phyloP scores from a whole-genome alignment of 805 yeast genomes.

The Osmozyma mogii region DNA sequence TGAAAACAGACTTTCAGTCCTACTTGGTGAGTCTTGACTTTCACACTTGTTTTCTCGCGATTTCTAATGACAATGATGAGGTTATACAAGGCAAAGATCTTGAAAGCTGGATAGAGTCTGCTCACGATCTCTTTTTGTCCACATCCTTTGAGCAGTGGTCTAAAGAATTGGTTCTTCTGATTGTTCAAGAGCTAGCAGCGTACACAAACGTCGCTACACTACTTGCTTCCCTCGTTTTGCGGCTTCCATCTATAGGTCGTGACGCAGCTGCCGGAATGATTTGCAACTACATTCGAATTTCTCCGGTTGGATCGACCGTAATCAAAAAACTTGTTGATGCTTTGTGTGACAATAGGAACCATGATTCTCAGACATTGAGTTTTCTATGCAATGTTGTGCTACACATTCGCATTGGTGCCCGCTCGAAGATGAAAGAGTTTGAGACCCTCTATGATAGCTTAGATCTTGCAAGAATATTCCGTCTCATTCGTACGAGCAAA shows the following conservation, averaged over 20 bases:
- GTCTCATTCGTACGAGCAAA: slow-evolving; percentile 23
- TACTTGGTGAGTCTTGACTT: slow-evolving; percentile 26
- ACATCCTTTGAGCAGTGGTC: slow-evolving; percentile 21
- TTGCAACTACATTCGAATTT: not conserved
- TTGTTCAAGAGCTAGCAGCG: slow-evolving; percentile 24
- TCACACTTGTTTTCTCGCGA: slow-evolving; percentile 25
- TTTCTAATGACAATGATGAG: slow-evolving; percentile 14
- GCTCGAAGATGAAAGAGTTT: slow-evolving; percentile 19
- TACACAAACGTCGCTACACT: slow-evolving; percentile 23
- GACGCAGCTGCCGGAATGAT: not conserved
- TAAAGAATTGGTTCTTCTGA: slow-evolving; percentile 20
- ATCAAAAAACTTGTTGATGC: slow-evolving; percentile 1
- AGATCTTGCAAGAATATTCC: slow-evolving; percentile 19
- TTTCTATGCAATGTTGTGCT: slow-evolving; percentile 19
- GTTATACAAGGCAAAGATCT: slow-evolving; percentile 9
- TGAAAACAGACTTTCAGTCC: slow-evolving; percentile 6
- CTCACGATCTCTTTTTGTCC: slow-evolving; percentile 4
- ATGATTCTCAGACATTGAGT: slow-evolving; percentile 5
- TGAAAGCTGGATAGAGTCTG: slow-evolving; percentile 7
- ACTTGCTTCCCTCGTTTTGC: slow-evolving; percentile 22
- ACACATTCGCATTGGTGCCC: slow-evolving; percentile 34
- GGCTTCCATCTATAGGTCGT: slow-evolving; percentile 8
- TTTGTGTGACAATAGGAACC: slow-evolving; percentile 2
- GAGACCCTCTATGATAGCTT: slow-evolving; percentile 19
- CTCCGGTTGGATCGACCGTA: slow-evolving; percentile 1